Conservation (phyloP, 1,139 yeast genomes). For the Magnusiomyces fungicola region DNA sequence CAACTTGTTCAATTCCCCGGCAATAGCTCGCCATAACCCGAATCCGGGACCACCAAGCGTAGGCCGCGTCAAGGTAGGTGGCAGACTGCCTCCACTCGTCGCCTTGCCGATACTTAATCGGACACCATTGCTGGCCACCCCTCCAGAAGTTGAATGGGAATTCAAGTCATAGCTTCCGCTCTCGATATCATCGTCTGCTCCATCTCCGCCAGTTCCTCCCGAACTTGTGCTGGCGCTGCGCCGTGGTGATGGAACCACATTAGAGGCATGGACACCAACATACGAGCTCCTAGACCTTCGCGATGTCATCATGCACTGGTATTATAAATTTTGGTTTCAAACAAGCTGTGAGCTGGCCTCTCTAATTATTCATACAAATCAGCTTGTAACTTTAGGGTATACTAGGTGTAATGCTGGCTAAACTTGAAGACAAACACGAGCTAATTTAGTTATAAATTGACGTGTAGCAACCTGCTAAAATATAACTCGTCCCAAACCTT, state of each 20-base stretch:
- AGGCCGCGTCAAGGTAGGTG: conserved; percentile 6
- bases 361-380: no score
- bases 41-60: conserved; percentile 6
- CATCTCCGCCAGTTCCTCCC: background rate
- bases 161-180: background rate
- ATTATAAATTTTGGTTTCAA: no score
- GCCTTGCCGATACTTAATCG: no score
- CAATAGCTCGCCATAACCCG: conserved; percentile 16
- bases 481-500: no score
- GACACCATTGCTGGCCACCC: no score
- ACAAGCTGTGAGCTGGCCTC: no score
- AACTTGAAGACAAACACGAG: no score
- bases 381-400: no score
- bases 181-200: background rate
- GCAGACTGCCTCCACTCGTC: background rate
- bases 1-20: conserved; percentile 14
- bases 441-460: no score
- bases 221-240: background rate
- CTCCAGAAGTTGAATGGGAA: no score
- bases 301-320: background rate
- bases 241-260: background rate
- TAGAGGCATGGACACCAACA: background rate
- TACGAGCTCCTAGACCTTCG: background rate
- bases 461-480: no score
- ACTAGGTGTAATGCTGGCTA: no score